Conservation (phyloP, 2,329 filamentous ascomycete species). For the Ophiostoma australiae region DNA sequence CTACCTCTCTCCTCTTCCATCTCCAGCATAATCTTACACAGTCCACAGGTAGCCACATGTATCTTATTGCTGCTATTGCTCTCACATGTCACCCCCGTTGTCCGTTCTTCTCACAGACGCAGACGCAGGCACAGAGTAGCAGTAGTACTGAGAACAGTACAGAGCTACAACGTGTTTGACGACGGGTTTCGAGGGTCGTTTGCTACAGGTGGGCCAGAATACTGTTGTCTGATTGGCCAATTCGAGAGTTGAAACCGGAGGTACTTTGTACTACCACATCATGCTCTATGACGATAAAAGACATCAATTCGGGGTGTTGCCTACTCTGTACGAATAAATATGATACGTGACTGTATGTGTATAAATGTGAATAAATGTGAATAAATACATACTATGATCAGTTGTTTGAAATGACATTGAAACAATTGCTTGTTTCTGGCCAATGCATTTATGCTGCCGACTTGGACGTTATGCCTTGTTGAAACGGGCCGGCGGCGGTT, state of each 20-base stretch:
- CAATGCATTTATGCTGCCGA: slow-evolving; percentile 1
- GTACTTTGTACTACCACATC: neutral
- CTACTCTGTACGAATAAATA: neutral
- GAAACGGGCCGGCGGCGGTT: neutral
- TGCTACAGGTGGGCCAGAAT: slow-evolving; percentile 35
- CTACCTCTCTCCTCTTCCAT: neutral
- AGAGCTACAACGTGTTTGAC: slow-evolving; percentile 40
- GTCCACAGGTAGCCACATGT: slow-evolving; percentile 12
- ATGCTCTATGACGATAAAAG: neutral
- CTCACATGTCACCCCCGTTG: neutral
- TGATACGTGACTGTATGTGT: too few species aligned
- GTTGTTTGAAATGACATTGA: neutral
- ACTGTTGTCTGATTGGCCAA: neutral
- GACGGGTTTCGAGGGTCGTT: slow-evolving; percentile 37
- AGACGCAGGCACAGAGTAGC: neutral
- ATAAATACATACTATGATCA: too few species aligned
- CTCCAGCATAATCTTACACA: neutral
- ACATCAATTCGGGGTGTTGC: neutral
- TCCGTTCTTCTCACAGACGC: too few species aligned
- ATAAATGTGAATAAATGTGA: too few species aligned
- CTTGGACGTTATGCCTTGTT: neutral
- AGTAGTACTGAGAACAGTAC: slow-evolving; percentile 24
- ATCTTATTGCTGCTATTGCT: neutral
- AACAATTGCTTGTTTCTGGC: slow-evolving; percentile 11
- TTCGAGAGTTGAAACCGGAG: slow-evolving; percentile 3